Conservation (phyloP, 441 rosid genomes). For the Pelargonium citronellum region DNA sequence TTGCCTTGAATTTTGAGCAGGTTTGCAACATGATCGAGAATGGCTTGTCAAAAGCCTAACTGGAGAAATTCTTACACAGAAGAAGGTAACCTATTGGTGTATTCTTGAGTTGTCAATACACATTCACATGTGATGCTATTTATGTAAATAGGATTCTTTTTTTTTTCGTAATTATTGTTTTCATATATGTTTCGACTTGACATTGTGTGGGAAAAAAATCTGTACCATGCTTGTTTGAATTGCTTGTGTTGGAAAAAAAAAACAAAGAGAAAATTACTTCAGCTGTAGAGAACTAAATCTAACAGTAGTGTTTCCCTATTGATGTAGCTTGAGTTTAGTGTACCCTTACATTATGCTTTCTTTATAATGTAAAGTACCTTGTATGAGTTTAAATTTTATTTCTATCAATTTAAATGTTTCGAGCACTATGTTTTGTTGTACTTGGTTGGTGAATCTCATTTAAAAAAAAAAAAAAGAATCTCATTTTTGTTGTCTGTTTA, state of each 20-base stretch:
- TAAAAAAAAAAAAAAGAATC: too few species aligned
- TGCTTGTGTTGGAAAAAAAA: background rate
- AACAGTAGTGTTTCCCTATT: background rate
- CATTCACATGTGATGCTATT: background rate
- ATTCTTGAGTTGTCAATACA: background rate
- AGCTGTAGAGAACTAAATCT: background rate
- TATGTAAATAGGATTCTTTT: too few species aligned
- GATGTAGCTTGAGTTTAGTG: background rate
- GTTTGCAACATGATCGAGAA: constrained; percentile 77
- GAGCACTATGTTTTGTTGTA: background rate
- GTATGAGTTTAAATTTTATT: background rate
- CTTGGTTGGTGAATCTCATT: background rate
- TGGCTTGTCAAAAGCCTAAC: constrained; percentile 73
- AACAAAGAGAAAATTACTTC: background rate
- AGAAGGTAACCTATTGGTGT: constrained; percentile 48
- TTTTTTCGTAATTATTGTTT: too few species aligned
- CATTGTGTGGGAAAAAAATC: background rate
- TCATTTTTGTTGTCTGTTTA: background rate
- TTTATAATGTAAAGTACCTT: background rate
- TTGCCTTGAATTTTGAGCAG: constrained; percentile 35
- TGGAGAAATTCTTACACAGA: constrained; percentile 81
- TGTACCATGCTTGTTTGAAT: background rate
- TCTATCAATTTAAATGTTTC: background rate
- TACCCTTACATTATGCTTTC: constrained; percentile 1
- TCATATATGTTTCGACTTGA: too few species aligned